Conservation (phyloP, 176 grass and related monocot species). For the Thalia dealbata region DNA sequence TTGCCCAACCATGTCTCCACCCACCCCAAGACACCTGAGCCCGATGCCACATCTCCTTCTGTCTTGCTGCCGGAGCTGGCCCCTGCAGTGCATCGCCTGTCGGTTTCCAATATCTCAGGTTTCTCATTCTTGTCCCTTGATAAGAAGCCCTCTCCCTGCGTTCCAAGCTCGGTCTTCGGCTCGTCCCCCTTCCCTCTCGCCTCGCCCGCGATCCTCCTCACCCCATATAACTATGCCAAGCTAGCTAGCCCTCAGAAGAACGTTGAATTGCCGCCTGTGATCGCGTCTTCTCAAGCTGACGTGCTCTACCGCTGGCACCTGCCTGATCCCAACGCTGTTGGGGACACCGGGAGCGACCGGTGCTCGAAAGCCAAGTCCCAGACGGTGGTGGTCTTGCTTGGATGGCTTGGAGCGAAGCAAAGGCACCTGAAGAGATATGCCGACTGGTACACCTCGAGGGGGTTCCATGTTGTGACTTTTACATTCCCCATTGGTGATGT, state of each 20-base stretch:
- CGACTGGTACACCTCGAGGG: conserved; percentile 77
- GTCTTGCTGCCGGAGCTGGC: background rate
- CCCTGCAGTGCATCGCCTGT: background rate
- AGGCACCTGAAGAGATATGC: conserved; percentile 85
- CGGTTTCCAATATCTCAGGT: conserved; percentile 9
- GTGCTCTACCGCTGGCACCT: conserved; percentile 78
- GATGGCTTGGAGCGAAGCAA: conserved; percentile 91
- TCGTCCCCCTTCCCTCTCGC: conserved; percentile 23
- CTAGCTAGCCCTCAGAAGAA: conserved; percentile 21
- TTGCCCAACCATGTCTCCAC: conserved; percentile 44
- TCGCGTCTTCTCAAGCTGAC: conserved; percentile 45
- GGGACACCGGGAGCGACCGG: background rate
- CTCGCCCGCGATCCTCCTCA: conserved; percentile 42
- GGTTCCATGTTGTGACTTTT: conserved; percentile 76
- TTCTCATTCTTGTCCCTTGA: conserved; percentile 12
- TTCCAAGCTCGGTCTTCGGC: background rate
- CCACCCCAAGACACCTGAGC: conserved; percentile 23
- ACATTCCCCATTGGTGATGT: conserved; percentile 79
- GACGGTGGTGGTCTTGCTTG: conserved; percentile 69
- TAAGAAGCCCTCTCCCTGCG: background rate
- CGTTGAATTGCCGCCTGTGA: background rate
- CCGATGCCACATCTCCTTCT: background rate
- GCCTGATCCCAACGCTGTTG: conserved; percentile 36
- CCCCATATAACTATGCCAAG: conserved; percentile 59
- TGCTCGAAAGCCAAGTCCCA: conserved; percentile 32